Evolutionary conservation across 352 stramenopile genomes (phyloP), one percentile per base, ranked within the genome.

Genomic region (Globisporangium okanoganense): DNA sequence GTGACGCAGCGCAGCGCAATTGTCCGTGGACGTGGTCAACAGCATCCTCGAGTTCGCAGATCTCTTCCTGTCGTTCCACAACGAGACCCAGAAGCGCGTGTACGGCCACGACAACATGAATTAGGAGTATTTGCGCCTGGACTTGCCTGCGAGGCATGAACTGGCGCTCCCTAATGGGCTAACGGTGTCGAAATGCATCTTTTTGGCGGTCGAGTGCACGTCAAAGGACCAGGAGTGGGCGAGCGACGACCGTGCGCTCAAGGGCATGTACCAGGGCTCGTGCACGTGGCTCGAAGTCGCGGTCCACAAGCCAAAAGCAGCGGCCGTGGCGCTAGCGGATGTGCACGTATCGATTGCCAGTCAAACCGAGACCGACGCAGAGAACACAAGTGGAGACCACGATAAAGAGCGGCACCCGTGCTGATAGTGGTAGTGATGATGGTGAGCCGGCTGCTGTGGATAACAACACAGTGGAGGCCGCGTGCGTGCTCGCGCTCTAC

Each of bases 221-320:
- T 91, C 83, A 2, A 81, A 84, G 38, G 83, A 93, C 53, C 83
- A 93, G 56, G 83, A 81, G 14, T 93, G 83, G 83, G 81, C 83
- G 16, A 77, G 63, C 3, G 63, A 73, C 27, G 64, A 65, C n/a
- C 54, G 49, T 8, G 69, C 76, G 61, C 56, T 79, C 35, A 83
- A 90, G 22, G 70, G 73, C 13, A 89, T 81, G 20, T 93, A 93
- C 57, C 49, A 66, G 2, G 58, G 36, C 13, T 85, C 78, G 8
- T 80, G 62, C 24, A 91, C 83, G n/a, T 93, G 83, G 83, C 70
- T 60, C 24, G 81, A 93, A 45, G 55, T 93, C 14, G 71, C 59
- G 1, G 69, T 91, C 6, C 60, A 64, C 38, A 82, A 79, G 44
- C 57, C 58, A n/a, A n/a, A n/a, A n/a, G n/a, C n/a, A 8, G 31